A percentile compares a stretch with the other conserved stretches of the same genome.
Conservation (phyloP, 2,329 filamentous ascomycete species). For the Nigrospora oryzae region DNA sequence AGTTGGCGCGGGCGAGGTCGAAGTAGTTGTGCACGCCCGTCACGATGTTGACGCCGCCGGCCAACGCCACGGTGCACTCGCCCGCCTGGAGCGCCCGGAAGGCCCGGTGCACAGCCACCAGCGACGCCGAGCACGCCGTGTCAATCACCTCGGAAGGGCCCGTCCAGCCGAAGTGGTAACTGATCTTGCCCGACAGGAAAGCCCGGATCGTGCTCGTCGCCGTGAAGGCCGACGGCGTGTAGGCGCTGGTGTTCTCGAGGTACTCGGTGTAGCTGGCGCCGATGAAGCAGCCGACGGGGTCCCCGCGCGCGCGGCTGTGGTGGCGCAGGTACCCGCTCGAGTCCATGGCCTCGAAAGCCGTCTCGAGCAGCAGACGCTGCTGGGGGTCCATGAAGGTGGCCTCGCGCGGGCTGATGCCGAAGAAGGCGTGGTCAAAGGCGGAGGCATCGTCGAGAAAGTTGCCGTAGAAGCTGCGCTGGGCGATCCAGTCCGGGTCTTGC, state of each 20-base stretch:
- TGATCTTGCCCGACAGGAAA: conserved; percentile 23
- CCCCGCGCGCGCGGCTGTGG: conserved; percentile 3
- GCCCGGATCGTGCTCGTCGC: conserved; percentile 21
- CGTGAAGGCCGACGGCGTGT: conserved; percentile 21
- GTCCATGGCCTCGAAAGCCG: conserved; percentile 10
- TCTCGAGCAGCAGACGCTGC: conserved; percentile 15
- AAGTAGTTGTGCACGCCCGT: conserved; percentile 14
- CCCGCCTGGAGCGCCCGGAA: conserved; percentile 19
- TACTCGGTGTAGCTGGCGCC: conserved; percentile 15
- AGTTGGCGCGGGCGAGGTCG: conserved; percentile 20
- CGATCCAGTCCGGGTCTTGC: neutral
- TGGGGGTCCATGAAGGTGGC: conserved; percentile 18
- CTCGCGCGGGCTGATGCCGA: conserved; percentile 16
- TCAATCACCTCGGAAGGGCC: conserved; percentile 25
- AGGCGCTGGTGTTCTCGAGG: conserved; percentile 11
- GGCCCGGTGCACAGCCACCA: conserved; percentile 24
- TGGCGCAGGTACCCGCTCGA: conserved; percentile 8
- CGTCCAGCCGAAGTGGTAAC: conserved; percentile 25
- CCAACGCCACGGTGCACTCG: conserved; percentile 24
- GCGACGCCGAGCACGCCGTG: conserved; percentile 27
- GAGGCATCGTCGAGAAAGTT: conserved; percentile 11
- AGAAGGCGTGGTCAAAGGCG: conserved; percentile 17
- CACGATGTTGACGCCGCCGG: conserved; percentile 30
- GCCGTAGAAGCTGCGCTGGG: conserved; percentile 11
- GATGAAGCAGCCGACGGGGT: conserved; percentile 16